Evolutionary conservation across 805 yeast genomes (phyloP), one percentile per base, ranked within the genome.

Genomic region (Candida bentonensis): DNA sequence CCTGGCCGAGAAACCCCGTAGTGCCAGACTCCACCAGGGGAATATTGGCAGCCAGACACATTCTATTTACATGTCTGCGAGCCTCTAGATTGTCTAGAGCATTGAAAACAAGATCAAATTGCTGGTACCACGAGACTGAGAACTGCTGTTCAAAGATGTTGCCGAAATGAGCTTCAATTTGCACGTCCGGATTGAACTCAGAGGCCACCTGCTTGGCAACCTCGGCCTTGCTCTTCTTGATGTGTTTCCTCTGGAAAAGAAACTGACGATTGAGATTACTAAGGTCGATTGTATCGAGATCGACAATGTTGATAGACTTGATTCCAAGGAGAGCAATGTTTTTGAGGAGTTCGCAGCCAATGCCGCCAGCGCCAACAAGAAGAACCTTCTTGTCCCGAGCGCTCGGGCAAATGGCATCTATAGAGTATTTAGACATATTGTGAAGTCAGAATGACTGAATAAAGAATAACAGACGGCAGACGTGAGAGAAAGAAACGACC

Each of bases 311-410:
- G 25, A 55, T 48, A 43, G 53, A 56, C 36, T 55, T 53, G 15
- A 55, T 52, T 40, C 98, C 98, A 76, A 88, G 73, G 74, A 92
- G 73, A 3, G 98, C 96, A 97, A 97, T 92, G 59, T 86, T 88
- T 66, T 92, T 92, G 57, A 92, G 71, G 88, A 92, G 89, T 66
- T 92, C 98, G 68, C 98, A 92, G 33, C 98, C 98, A 68, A 92
- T 92, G 17, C 98, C 98, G 60, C 98, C 98, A 1, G 96, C 87
- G 40, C 98, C 98, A 34, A 92, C 98, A 52, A 92, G 69, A 63
- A 92, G 89, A 2, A 88, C 86, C 57, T 30, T 30, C 36, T 30
- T 30, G 36, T 30, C 36, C 11, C 36, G 13, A 5, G n/a, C 36
- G 5, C 17, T 9, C 20, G 13, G 13, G 36, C 36, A 13, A 11